Evolutionary conservation across 1,139 yeast species (phyloP).

Genomic region (Suhomyces bribrorum): DNA sequence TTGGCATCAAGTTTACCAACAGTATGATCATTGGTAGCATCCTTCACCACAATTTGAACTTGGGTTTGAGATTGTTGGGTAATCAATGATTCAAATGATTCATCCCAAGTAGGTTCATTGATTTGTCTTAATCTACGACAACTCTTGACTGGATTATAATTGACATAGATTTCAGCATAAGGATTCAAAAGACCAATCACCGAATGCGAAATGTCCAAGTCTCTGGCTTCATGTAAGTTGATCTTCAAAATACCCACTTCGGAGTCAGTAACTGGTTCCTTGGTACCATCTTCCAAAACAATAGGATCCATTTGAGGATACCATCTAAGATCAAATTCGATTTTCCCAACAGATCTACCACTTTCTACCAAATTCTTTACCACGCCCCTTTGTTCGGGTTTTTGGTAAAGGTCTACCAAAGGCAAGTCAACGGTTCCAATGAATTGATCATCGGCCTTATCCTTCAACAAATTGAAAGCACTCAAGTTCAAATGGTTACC

Average conservation of each 20-base stretch:
- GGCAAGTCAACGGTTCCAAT: conserved; percentile 61
- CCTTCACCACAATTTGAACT: conserved; percentile 57
- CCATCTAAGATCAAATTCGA: conserved; percentile 65
- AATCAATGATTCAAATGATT: conserved; percentile 58
- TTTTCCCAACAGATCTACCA: conserved; percentile 59
- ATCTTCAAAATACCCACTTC: conserved; percentile 75
- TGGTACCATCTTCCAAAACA: conserved; percentile 51
- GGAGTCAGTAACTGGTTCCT: conserved; percentile 50
- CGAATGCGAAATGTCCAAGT: conserved; percentile 64
- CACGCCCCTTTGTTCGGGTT: conserved; percentile 36
- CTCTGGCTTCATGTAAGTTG: conserved; percentile 68
- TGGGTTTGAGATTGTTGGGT: conserved; percentile 59
- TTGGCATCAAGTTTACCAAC: conserved; percentile 58
- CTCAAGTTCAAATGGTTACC: conserved; percentile 56
- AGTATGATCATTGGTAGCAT: conserved; percentile 48
- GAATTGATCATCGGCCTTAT: conserved; percentile 54
- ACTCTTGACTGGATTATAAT: conserved; percentile 52
- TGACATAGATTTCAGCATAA: conserved; percentile 63
- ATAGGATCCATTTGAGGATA: conserved; percentile 56
- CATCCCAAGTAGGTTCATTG: conserved; percentile 74
- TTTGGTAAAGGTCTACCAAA: conserved; percentile 59
- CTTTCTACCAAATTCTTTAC: conserved; percentile 45
- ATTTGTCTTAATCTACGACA: conserved; percentile 65
- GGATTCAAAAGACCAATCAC: conserved; percentile 72
- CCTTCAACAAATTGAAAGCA: conserved; percentile 52